Conservation (phyloP, 192 early-diverging fungal species). For the Gamsiella multidivaricata region DNA sequence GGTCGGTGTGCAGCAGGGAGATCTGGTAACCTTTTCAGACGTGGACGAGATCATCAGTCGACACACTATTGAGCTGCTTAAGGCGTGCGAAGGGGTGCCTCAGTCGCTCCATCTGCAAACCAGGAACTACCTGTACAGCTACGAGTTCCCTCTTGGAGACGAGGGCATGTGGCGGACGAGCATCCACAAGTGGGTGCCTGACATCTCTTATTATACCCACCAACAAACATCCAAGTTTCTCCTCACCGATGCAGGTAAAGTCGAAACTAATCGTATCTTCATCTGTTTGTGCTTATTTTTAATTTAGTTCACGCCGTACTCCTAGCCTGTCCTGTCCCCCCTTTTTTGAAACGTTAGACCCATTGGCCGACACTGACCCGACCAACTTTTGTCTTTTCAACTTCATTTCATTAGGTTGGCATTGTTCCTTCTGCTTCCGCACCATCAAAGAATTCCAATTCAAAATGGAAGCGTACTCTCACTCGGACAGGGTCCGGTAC, state of each 20-base stretch:
- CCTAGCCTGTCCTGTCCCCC: not conserved
- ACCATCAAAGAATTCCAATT: conserved; percentile 65
- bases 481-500: conserved; percentile 62
- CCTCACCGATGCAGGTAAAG: conserved; percentile 65
- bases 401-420: conserved; percentile 60
- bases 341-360: no score
- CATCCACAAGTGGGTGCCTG: conserved; percentile 49
- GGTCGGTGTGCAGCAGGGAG: conserved; percentile 38
- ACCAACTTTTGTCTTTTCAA: conserved; percentile 41
- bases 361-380: no score
- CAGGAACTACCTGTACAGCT: conserved; percentile 69
- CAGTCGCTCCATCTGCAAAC: conserved; percentile 61
- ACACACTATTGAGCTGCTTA: conserved; percentile 58
- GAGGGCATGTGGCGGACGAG: conserved; percentile 60
- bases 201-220: conserved; percentile 48
- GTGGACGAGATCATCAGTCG: conserved; percentile 68
- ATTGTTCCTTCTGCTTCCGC: conserved; percentile 74
- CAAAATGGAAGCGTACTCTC: conserved; percentile 73
- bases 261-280: not conserved
- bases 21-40: conserved; percentile 65
- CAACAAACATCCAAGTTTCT: conserved; percentile 43
- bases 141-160: conserved; percentile 62
- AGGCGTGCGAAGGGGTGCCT: conserved; percentile 60
- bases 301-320: not conserved
- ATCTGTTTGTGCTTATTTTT: not conserved